Evolutionary conservation across 2,329 filamentous ascomycete genomes (phyloP).

Genomic region (Stemphylium beticola): DNA sequence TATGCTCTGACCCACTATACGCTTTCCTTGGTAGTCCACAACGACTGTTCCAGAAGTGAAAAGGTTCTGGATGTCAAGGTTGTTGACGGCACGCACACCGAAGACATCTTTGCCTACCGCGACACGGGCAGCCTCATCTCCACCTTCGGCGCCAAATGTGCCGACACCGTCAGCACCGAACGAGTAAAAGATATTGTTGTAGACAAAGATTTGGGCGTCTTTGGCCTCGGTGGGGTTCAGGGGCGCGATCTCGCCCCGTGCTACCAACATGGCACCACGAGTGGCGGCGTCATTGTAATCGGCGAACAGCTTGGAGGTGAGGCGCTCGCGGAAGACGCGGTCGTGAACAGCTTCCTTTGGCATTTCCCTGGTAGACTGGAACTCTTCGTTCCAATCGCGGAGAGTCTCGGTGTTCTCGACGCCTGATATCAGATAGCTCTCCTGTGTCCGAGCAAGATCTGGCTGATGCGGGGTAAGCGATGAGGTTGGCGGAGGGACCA

Average conservation of each 20-base stretch:
- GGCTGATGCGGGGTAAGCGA: constrained; percentile 73
- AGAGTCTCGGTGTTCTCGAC: constrained; percentile 93
- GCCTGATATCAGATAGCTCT: constrained; percentile 87
- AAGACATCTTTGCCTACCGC: constrained; percentile 96
- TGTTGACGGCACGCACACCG: constrained; percentile 93
- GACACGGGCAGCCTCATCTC: constrained; percentile 93
- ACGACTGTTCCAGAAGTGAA: constrained; percentile 97
- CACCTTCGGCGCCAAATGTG: constrained; percentile 94
- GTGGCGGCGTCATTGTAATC: constrained; percentile 97
- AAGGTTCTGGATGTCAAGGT: constrained; percentile 91
- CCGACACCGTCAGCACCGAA: constrained; percentile 97
- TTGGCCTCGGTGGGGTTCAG: constrained; percentile 91
- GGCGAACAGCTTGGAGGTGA: constrained; percentile 94
- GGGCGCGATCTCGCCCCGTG: constrained; percentile 88
- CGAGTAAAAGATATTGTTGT: constrained; percentile 99
- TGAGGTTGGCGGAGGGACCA: constrained; percentile 74
- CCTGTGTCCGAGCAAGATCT: constrained; percentile 88
- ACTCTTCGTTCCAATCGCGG: constrained; percentile 98
- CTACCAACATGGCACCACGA: constrained; percentile 88
- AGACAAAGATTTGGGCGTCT: constrained; percentile 98
- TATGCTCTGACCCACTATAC: constrained; percentile 96
- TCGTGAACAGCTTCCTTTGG: constrained; percentile 94
- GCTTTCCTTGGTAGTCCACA: constrained; percentile 95
- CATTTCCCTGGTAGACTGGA: constrained; percentile 94
- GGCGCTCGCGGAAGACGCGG: constrained; percentile 89